Percentiles rank a stretch among this genome's conserved stretches.
Conservation (phyloP, 2,329 filamentous ascomycete genomes). For the Tolypocladium inflatum region DNA sequence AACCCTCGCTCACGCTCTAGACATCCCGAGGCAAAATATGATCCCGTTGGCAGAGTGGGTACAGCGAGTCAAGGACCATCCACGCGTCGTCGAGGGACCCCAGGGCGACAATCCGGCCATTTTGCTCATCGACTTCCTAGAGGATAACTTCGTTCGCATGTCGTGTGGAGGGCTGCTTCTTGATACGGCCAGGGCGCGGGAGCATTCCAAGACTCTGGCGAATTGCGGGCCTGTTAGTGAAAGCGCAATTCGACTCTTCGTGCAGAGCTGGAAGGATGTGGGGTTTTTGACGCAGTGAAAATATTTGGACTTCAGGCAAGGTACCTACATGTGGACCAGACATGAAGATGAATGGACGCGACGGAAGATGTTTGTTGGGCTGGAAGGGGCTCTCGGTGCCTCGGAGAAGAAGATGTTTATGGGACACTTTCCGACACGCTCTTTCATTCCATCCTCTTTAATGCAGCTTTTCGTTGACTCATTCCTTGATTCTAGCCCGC, state of each 20-base stretch:
- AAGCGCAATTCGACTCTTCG: background rate
- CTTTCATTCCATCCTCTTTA: no score
- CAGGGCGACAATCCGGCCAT: conserved; percentile 3
- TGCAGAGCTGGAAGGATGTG: background rate
- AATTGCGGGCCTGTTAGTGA: background rate
- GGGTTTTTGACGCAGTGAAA: background rate
- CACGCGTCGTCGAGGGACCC: background rate
- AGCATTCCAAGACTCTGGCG: conserved; percentile 4
- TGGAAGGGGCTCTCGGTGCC: no score
- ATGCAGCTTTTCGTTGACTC: no score
- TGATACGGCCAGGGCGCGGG: conserved; percentile 1
- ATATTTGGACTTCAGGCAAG: no score
- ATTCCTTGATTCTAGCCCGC: no score
- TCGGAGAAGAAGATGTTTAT: no score
- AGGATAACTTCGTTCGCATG: conserved; percentile 5
- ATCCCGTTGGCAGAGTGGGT: conserved; percentile 4
- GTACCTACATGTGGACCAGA: no score
- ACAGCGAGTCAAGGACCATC: background rate
- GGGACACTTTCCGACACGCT: no score
- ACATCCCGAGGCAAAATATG: background rate
- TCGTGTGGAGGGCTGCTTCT: conserved; percentile 6
- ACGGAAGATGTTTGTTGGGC: no score
- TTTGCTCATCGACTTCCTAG: conserved; percentile 4
- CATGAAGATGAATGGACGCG: no score
- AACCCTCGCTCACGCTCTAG: background rate